Conservation (phyloP, 179 eudicot species). For the Actinidia arguta region DNA sequence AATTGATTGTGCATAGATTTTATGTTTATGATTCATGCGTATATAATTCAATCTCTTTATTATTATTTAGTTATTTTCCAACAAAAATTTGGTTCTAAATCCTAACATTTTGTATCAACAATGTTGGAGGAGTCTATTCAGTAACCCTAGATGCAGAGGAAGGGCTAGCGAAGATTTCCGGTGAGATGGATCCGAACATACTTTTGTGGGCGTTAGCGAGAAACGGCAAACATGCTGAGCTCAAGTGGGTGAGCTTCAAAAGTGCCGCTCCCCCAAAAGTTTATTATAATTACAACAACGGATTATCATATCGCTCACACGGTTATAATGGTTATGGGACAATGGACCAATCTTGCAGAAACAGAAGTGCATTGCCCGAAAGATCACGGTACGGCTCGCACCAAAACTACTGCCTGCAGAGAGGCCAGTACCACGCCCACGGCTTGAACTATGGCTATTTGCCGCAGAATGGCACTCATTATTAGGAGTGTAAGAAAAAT, state of each 20-base stretch:
- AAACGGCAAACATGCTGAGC: constrained; percentile 33
- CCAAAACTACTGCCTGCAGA: too few relatives aligned
- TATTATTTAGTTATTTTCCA: not conserved
- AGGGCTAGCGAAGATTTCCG: constrained; percentile 27
- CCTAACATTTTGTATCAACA: too few relatives aligned
- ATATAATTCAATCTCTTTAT: not conserved
- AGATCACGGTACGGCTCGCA: not conserved
- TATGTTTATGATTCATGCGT: too few relatives aligned
- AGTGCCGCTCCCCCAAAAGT: constrained; percentile 11
- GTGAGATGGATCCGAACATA: constrained; percentile 37
- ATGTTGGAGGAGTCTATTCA: constrained; percentile 26
- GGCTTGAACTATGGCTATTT: not conserved
- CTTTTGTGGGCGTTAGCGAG: constrained; percentile 27
- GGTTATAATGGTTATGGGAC: not conserved
- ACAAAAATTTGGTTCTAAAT: too few relatives aligned
- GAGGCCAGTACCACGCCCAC: too few relatives aligned
- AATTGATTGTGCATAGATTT: not conserved
- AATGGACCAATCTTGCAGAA: not conserved
- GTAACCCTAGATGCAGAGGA: constrained; percentile 33
- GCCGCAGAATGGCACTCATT: not conserved
- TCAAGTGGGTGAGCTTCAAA: constrained; percentile 28
- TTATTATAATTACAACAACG: not conserved
- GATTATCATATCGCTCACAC: not conserved
- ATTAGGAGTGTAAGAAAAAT: too few relatives aligned
- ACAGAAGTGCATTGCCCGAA: not conserved